Base-by-base conservation (phyloP, 768 basidiomycete genomes). In the Rubroboletus satanas region DNA sequence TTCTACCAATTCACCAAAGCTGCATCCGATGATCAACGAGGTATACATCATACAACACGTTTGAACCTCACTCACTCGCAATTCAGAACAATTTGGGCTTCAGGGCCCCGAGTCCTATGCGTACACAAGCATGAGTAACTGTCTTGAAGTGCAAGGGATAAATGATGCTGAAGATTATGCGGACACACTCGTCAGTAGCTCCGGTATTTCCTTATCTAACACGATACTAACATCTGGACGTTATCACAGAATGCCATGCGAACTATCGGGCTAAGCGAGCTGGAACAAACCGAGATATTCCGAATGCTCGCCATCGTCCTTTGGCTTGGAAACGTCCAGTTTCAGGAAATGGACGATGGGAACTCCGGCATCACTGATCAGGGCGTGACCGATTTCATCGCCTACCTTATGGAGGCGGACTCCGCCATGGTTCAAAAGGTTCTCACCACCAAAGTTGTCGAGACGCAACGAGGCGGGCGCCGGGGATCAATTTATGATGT, bases 1-100 rank as follows among this genome's bases (percentile, higher is more conserved):
- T 98, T 99, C 78, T 99, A 98, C 71, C 97, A 99, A 68, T 97
- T 98, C 71, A 98, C 97, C 28, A 99, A 98, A 69, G 93, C 86
- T 6, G 96, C 97, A 5, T 84, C 89, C 7, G 79, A 86, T 45
- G 90, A 87, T 44, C 93, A 98, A 71, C 83, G 93, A 71, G 93
- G 94, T 91, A 64, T 54, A 80, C 18, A 26, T 47, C n/a, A 9
- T 28, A 14, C 49, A 7, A 41, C 26, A 7, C 49, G 33, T 3
- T 41, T 32, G 32, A 45, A 31, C 32, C 45, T 43, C 53, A 56
- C 55, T 70, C 36, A 60, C 42, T 42, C 29, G 62, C 18, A 51
- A 49, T 61, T 3, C 71, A 96, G 97, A 98, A 76, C 83, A 85
- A 49, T 95, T 94, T 68, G 97, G 97, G 21, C 75, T 99, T 7